A percentile compares a stretch with the other conserved stretches of the same genome.
Conservation (phyloP, 371 early-diverging fungal species). For the Dinochytrium kinnereticum region DNA sequence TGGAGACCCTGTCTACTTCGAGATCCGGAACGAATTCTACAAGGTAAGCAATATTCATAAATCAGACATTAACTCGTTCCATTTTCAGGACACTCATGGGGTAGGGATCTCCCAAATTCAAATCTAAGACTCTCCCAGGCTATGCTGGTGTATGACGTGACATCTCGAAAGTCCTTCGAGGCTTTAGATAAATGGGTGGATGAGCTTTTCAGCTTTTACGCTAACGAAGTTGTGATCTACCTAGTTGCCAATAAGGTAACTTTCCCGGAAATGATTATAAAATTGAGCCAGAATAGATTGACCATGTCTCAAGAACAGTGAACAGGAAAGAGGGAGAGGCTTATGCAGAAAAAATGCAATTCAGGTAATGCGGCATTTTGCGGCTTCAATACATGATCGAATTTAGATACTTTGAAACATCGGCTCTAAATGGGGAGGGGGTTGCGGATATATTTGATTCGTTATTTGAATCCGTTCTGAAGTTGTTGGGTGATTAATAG, state of each 20-base stretch:
- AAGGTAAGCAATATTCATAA: constrained; percentile 2
- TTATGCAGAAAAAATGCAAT: constrained; percentile 38
- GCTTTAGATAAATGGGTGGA: constrained; percentile 49
- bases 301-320: constrained; percentile 28
- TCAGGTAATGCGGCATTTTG: constrained; percentile 20
- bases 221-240: constrained; percentile 34
- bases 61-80: neutral
- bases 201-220: constrained; percentile 46
- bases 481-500: neutral
- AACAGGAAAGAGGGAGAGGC: constrained; percentile 38
- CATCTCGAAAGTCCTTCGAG: constrained; percentile 38
- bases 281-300: constrained; percentile 20
- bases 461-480: constrained; percentile 24
- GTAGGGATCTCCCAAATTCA: constrained; percentile 25
- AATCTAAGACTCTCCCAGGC: constrained; percentile 28
- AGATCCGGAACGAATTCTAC: constrained; percentile 65
- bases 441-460: constrained; percentile 48
- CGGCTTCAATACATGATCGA: neutral
- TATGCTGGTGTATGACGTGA: constrained; percentile 53
- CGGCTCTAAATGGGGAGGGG: constrained; percentile 49
- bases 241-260: constrained; percentile 59
- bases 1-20: constrained; percentile 56
- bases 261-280: neutral
- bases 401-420: constrained; percentile 53
- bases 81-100: constrained; percentile 52